A percentile compares a stretch with the other conserved stretches of the same genome.
phyloP scores from a whole-genome alignment of 306 rosid species.

The Dalbergia cultrata region DNA sequence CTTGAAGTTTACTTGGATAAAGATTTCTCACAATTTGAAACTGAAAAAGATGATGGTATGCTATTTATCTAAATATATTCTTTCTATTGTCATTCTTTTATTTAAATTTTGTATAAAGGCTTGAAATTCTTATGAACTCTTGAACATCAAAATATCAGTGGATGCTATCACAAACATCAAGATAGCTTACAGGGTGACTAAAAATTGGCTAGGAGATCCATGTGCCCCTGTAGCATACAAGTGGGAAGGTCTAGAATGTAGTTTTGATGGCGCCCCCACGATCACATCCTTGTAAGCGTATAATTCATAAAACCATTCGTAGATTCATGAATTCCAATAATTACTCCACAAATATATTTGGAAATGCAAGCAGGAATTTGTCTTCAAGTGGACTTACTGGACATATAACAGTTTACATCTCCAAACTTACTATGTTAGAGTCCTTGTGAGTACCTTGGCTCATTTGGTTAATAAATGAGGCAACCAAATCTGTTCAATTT shows the following conservation, averaged over 20 bases:
- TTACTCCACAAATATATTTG: background rate
- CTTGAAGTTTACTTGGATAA: constrained; percentile 36
- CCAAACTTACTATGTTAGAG: constrained; percentile 54
- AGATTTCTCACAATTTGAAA: constrained; percentile 44
- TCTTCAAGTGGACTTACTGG: constrained; percentile 60
- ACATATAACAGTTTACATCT: constrained; percentile 51
- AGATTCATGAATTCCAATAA: background rate
- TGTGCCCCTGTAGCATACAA: constrained; percentile 53
- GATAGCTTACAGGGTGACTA: constrained; percentile 53
- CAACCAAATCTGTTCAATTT: constrained; percentile 8
- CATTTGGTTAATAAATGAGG: background rate
- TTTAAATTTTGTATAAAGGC: background rate
- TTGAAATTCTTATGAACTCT: background rate
- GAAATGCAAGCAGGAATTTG: constrained; percentile 52
- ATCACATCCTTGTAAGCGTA: constrained; percentile 63
- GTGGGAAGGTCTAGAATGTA: constrained; percentile 72
- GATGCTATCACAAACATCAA: constrained; percentile 64
- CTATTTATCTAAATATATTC: background rate
- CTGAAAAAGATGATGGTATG: constrained; percentile 41
- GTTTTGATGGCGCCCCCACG: constrained; percentile 44
- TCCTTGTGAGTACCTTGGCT: constrained; percentile 54
- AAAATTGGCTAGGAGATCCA: constrained; percentile 75
- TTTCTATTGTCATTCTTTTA: background rate
- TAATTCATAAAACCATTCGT: background rate
- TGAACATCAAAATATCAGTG: constrained; percentile 41